These are phyloP conservation scores for Zymoseptoria tritici DNA, from an alignment of 2,329 filamentous ascomycete species.

Conservation along the genomic window DNA sequence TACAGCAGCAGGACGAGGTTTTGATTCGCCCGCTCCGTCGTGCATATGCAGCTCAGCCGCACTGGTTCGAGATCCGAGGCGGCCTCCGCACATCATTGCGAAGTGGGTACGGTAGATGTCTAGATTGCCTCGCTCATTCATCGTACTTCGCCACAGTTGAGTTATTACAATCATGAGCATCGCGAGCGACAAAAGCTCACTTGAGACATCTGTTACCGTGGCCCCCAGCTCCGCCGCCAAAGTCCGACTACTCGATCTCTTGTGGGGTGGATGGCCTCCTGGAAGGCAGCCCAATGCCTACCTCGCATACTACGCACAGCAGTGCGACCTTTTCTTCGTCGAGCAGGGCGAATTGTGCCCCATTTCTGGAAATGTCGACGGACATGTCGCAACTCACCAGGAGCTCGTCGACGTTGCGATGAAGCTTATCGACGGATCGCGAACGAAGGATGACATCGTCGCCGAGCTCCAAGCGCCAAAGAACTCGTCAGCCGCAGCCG, in stretches of 20 bases:
- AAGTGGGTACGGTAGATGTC: too few species aligned
- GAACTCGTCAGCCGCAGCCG: background rate
- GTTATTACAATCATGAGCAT: background rate
- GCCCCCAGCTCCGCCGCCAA: conserved; percentile 1
- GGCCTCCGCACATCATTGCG: background rate
- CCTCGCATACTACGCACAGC: conserved; percentile 5
- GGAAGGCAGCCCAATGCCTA: background rate
- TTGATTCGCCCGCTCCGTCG: background rate
- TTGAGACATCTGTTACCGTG: background rate
- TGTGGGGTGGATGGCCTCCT: background rate
- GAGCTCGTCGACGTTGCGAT: conserved; percentile 3
- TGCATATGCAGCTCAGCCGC: background rate
- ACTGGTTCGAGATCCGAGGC: background rate
- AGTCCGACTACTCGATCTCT: background rate
- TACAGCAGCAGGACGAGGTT: background rate
- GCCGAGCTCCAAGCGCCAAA: background rate
- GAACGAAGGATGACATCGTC: background rate
- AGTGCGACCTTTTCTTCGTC: conserved; percentile 6
- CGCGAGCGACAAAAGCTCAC: background rate
- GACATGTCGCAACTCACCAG: conserved; percentile 1
- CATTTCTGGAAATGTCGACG: background rate
- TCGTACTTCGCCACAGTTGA: too few species aligned
- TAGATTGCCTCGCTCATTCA: too few species aligned
- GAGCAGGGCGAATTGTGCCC: background rate
- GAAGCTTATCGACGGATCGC: background rate